Conservation (phyloP, 768 basidiomycete species). For the Tricholoma flavovirens region DNA sequence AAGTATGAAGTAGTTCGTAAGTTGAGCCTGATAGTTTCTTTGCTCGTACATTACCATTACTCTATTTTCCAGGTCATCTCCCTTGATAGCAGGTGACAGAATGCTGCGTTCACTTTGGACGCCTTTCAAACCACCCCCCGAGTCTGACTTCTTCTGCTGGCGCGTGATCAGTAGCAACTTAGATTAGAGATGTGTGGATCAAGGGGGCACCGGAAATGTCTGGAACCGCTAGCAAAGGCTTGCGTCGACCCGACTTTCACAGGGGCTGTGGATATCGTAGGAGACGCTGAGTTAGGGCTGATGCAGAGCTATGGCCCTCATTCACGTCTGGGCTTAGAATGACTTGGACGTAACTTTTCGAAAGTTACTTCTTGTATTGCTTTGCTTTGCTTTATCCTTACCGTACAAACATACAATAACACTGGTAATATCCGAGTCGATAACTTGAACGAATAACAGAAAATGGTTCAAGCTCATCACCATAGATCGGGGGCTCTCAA, state of each 20-base stretch:
- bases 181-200: not conserved
- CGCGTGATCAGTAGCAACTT: not conserved
- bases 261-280: not conserved
- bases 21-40: slow-evolving; percentile 5
- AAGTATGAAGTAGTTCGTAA: not conserved
- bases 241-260: not conserved
- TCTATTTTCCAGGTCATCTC: not conserved
- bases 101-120: not conserved
- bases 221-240: not conserved
- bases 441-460: not conserved
- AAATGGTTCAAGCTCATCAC: slow-evolving; percentile 47
- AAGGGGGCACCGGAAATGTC: too few species aligned
- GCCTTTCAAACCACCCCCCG: too few species aligned
- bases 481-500: slow-evolving; percentile 80
- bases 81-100: not conserved
- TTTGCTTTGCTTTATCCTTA: not conserved
- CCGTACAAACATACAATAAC: not conserved
- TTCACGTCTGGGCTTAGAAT: not conserved
- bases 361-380: not conserved
- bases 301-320: not conserved
- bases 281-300: not conserved
- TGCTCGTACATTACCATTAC: not conserved
- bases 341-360: not conserved
- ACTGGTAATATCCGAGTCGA: not conserved
- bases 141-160: too few species aligned